Evolutionary conservation across 139 green algal genomes (phyloP).

Genomic region (Microglena sp.): DNA sequence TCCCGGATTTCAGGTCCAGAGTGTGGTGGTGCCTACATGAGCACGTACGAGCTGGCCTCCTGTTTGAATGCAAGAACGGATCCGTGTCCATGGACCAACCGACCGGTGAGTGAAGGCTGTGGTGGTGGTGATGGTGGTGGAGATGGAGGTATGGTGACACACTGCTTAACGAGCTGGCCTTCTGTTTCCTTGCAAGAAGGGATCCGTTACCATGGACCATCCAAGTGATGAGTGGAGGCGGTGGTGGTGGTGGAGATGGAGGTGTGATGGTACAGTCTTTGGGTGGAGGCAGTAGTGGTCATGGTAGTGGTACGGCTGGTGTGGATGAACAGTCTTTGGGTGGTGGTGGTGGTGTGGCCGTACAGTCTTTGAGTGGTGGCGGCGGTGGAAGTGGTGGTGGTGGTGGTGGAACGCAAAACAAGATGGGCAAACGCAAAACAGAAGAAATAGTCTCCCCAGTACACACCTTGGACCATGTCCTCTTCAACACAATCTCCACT

Average conservation of each 20-base stretch:
- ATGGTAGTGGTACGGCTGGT: too few species aligned
- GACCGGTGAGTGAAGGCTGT: conserved; percentile 19
- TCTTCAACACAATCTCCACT: too few species aligned
- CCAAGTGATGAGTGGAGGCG: conserved; percentile 21
- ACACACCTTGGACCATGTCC: too few species aligned
- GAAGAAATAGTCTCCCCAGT: too few species aligned
- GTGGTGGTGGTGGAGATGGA: not conserved
- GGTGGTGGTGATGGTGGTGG: not conserved
- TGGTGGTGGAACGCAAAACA: too few species aligned
- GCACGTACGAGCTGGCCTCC: conserved; percentile 24
- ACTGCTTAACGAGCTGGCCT: conserved; percentile 21
- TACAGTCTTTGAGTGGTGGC: too few species aligned
- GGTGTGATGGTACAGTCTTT: too few species aligned
- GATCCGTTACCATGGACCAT: conserved; percentile 30
- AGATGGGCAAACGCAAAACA: too few species aligned
- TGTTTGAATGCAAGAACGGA: conserved; percentile 47
- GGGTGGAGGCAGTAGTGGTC: too few species aligned
- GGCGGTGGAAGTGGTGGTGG: too few species aligned
- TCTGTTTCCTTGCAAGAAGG: conserved; percentile 42
- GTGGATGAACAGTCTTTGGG: too few species aligned
- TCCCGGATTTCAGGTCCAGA: conserved; percentile 45
- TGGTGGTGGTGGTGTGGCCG: too few species aligned
- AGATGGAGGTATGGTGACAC: conserved; percentile 31
- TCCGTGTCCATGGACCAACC: conserved; percentile 39
- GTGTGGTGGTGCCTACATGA: conserved; percentile 47